Conservation (phyloP, 352 stramenopile genomes). For the Thalassiosira exigua region DNA sequence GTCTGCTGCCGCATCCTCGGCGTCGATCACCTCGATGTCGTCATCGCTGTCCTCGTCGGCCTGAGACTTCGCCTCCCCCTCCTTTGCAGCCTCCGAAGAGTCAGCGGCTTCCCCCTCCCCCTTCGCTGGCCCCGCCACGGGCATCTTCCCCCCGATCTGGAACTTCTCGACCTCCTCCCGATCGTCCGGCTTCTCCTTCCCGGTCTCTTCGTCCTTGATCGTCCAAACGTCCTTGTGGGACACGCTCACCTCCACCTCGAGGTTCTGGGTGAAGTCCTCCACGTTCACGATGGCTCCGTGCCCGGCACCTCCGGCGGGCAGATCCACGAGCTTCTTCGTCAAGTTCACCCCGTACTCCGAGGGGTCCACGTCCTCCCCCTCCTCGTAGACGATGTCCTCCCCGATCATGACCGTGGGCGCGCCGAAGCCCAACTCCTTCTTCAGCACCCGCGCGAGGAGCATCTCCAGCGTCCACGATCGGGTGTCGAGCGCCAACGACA, state of each 20-base stretch:
- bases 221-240: slow-evolving; percentile 71
- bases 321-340: slow-evolving; percentile 87
- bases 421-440: slow-evolving; percentile 84
- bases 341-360: slow-evolving; percentile 86
- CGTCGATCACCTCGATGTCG: slow-evolving; percentile 38
- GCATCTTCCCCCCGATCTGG: slow-evolving; percentile 59
- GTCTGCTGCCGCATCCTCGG: not conserved
- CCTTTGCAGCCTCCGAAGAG: slow-evolving; percentile 33
- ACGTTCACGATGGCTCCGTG: slow-evolving; percentile 92
- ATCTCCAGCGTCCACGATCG: slow-evolving; percentile 85
- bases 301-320: slow-evolving; percentile 91
- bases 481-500: slow-evolving; percentile 91
- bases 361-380: slow-evolving; percentile 89
- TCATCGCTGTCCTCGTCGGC: slow-evolving; percentile 39
- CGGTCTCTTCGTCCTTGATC: slow-evolving; percentile 31
- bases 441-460: slow-evolving; percentile 82
- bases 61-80: slow-evolving; percentile 40
- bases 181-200: slow-evolving; percentile 36
- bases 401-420: slow-evolving; percentile 78
- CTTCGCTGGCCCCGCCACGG: not conserved
- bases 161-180: slow-evolving; percentile 64
- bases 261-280: slow-evolving; percentile 95
- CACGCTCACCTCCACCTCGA: slow-evolving; percentile 80
- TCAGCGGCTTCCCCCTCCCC: not conserved
- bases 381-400: slow-evolving; percentile 90